Base-by-base conservation (phyloP, 306 rosid genomes). In the Vigna unguiculata region DNA sequence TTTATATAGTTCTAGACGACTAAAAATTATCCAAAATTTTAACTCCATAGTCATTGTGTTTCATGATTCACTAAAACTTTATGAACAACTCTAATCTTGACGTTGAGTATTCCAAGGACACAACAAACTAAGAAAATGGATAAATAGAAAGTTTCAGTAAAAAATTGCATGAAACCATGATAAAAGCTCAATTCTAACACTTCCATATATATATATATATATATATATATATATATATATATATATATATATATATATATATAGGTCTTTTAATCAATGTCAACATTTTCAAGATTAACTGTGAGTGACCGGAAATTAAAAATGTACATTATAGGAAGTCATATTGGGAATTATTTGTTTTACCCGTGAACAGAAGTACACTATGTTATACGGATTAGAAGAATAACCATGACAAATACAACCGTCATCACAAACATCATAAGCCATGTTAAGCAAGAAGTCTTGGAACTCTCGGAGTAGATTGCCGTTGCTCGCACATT, bases 381-480 rank as follows among this genome's bases (percentile, higher is more conserved):
- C 12, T 48, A 86, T 11, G 99, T 90, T 14, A 95, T 91, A 36
- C 97, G 96, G 81, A 92, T 92, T 41, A 95, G 81, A 78, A 92
- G 97, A 69, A 90, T 95, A 52, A 95, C 96, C 97, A 95, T 89
- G 82, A 92, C 71, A 81, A 95, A 95, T 21, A 90, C 83, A 40
- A 90, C 85, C 0, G 85, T 78, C 96, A 95, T 95, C 40, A 68
- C 83, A 81, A 95, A 92, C 45, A 95, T 81, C 16, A 82, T 32
- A 36, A 92, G 88, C 97, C 97, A 92, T 0, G 97, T 90, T 80
- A 92, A 83, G 87, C 97, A 90, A 14, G 97, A 83, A 30, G 97
- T 95, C 81, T 86, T 86, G 71, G 97, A 90, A 80, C 89, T 87
- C 86, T 84, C 86, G 0, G 91, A 90, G 87, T 85, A 92, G 66